Conservation (phyloP, 2,329 filamentous ascomycete genomes). For the Fusarium oligoseptatum region DNA sequence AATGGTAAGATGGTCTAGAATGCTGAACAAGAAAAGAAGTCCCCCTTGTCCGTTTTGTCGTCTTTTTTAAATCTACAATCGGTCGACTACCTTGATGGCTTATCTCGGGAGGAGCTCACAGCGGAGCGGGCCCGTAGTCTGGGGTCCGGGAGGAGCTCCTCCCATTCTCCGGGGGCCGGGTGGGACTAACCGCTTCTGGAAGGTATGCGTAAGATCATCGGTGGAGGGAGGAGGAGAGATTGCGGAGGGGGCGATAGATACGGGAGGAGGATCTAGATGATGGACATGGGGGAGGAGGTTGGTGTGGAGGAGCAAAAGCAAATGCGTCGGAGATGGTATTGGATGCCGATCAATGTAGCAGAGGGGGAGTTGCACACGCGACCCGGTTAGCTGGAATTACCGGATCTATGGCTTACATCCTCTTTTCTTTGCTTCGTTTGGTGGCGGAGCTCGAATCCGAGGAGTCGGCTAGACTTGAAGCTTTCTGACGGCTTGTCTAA, state of each 20-base stretch:
- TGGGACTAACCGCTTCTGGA: neutral
- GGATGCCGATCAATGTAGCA: neutral
- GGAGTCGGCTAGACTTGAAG: neutral
- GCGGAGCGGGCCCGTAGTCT: neutral
- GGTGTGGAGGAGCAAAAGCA: neutral
- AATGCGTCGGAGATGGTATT: neutral
- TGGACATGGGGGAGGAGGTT: neutral
- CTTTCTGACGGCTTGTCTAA: neutral
- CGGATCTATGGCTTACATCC: conserved; percentile 5
- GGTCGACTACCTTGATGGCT: neutral
- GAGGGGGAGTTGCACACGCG: neutral
- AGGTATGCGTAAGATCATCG: neutral
- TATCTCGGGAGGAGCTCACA: conserved; percentile 27
- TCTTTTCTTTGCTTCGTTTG: neutral
- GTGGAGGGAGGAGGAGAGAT: neutral
- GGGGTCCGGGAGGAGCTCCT: conserved; percentile 20
- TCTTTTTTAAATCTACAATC: conserved; percentile 8
- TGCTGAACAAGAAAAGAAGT: neutral
- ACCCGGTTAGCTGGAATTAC: neutral
- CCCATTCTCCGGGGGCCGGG: neutral
- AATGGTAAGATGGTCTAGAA: neutral
- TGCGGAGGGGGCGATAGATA: neutral
- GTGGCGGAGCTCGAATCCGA: conserved; percentile 16
- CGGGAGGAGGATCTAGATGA: neutral
- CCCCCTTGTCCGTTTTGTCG: neutral